Conservation (phyloP, 306 rosid genomes). For the Senna tora region DNA sequence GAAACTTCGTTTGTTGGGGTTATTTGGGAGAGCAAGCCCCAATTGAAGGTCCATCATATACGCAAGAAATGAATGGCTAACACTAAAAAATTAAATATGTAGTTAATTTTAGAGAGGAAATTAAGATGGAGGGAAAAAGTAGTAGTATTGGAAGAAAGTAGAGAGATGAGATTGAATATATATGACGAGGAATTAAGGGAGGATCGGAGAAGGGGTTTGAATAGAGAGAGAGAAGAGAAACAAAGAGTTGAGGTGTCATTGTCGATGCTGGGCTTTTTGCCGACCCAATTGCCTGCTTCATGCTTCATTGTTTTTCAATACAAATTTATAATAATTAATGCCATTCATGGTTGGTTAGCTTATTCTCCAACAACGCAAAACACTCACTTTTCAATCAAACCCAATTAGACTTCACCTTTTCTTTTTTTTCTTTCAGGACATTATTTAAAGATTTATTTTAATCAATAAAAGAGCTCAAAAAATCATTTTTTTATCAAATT, state of each 20-base stretch:
- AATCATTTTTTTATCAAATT: too few species aligned
- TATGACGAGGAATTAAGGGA: not conserved
- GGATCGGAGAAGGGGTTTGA: not conserved
- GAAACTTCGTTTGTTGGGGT: slow-evolving; percentile 49
- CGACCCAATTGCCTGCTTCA: slow-evolving; percentile 52
- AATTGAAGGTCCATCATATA: slow-evolving; percentile 74
- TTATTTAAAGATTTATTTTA: too few species aligned
- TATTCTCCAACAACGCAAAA: not conserved
- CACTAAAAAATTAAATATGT: too few species aligned
- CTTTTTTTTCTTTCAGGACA: too few species aligned
- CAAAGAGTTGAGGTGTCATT: slow-evolving; percentile 47
- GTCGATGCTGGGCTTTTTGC: slow-evolving; percentile 56
- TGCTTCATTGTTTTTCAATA: slow-evolving; percentile 34
- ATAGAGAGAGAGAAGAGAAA: slow-evolving; percentile 31
- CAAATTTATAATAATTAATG: not conserved
- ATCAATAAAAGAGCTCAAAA: too few species aligned
- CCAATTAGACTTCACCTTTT: too few species aligned
- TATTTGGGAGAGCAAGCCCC: slow-evolving; percentile 62
- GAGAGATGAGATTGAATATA: not conserved
- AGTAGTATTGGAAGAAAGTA: not conserved
- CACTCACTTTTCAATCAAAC: too few species aligned
- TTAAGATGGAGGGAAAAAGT: too few species aligned
- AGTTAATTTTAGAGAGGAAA: too few species aligned
- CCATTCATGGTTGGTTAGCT: not conserved
- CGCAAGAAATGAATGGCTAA: not conserved